These are phyloP conservation scores for Sphaerosporella brunnea DNA, from an alignment of 495 filamentous ascomycete genomes.

Conservation along the genomic window DNA sequence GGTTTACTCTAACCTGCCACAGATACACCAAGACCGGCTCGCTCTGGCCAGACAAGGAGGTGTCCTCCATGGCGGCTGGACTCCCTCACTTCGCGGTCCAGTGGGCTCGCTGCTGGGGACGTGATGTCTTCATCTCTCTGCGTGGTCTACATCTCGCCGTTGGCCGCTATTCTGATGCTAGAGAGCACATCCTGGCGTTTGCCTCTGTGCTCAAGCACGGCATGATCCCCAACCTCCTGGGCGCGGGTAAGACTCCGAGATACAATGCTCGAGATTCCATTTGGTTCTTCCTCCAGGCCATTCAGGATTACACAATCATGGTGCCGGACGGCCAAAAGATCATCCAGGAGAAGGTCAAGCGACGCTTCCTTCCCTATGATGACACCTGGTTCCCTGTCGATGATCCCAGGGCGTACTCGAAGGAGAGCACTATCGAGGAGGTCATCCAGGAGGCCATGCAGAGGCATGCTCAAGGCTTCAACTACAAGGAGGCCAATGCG, in stretches of 20 bases:
- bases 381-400: constrained; percentile 75
- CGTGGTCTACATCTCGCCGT: constrained; percentile 79
- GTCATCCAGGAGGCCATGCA: constrained; percentile 86
- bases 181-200: constrained; percentile 88
- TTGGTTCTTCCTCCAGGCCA: constrained; percentile 91
- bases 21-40: constrained; percentile 67
- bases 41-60: constrained; percentile 64
- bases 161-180: constrained; percentile 70
- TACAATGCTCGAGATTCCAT: constrained; percentile 94
- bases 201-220: constrained; percentile 94
- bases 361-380: constrained; percentile 88
- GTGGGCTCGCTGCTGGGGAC: constrained; percentile 94
- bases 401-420: constrained; percentile 72
- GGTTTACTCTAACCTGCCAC: neutral
- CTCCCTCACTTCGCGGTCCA: constrained; percentile 86
- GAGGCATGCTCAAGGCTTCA: constrained; percentile 72
- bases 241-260: constrained; percentile 69
- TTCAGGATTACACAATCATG: constrained; percentile 81
- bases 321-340: constrained; percentile 61
- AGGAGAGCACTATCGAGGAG: constrained; percentile 61
- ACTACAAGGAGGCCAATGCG: constrained; percentile 88
- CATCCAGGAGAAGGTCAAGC: constrained; percentile 55
- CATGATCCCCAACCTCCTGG: constrained; percentile 91
- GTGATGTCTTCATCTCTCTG: constrained; percentile 90
- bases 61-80: constrained; percentile 80